Base-by-base conservation (phyloP, 169 alveolate genomes). In the Cystoisospora suis region DNA sequence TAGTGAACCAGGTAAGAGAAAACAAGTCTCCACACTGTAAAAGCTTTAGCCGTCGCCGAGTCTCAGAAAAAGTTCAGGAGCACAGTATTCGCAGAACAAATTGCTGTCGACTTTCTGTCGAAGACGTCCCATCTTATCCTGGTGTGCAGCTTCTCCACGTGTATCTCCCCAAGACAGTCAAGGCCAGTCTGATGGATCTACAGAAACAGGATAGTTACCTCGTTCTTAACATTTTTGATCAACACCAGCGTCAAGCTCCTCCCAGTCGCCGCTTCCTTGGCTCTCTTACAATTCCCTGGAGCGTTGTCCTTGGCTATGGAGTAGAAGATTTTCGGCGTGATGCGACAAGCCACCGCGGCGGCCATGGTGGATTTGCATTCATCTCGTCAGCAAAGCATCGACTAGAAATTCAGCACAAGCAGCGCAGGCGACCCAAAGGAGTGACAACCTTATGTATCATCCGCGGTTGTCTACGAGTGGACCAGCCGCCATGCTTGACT, bases 1-100 rank as follows among this genome's bases (percentile, higher is more conserved):
- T 49, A n/a, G 38, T 87, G 44, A 75, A 87, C 61, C 91, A 87
- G 87, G 91, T 87, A n/a, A 46, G 77, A 20, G 29, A 12, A n/a
- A 65, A n/a, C n/a, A n/a, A n/a, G n/a, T n/a, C n/a, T n/a, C n/a
- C n/a, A n/a, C n/a, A n/a, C n/a, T n/a, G n/a, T n/a, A n/a, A n/a
- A n/a, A n/a, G n/a, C n/a, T n/a, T n/a, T n/a, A n/a, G n/a, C n/a
- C n/a, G n/a, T n/a, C n/a, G n/a, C n/a, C n/a, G n/a, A n/a, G n/a
- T n/a, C n/a, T n/a, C n/a, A n/a, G n/a, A n/a, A n/a, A n/a, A n/a
- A n/a, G n/a, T n/a, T n/a, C n/a, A n/a, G n/a, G n/a, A n/a, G n/a
- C n/a, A n/a, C n/a, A n/a, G n/a, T n/a, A n/a, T n/a, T n/a, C n/a
- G n/a, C n/a, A n/a, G n/a, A n/a, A n/a, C n/a, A n/a, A n/a, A n/a